phyloP scores from a whole-genome alignment of 106 monocot species.

The Xerophyta viscosa region DNA sequence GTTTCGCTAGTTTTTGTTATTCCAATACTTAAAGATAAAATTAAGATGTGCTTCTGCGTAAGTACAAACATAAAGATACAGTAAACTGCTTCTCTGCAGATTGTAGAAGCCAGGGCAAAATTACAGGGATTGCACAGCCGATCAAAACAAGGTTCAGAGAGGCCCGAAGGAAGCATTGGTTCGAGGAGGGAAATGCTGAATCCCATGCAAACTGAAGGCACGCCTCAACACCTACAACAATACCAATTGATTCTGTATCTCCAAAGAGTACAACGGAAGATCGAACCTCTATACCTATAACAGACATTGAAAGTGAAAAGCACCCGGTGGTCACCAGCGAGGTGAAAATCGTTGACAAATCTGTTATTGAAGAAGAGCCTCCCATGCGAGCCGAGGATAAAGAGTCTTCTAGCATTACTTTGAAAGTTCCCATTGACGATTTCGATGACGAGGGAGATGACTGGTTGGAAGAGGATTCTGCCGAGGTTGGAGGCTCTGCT shows the following conservation, averaged over 20 bases:
- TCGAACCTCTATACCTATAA: background rate
- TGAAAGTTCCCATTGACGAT: slow-evolving; percentile 2
- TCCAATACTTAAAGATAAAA: too few relatives aligned
- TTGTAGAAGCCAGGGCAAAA: slow-evolving; percentile 9
- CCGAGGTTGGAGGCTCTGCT: slow-evolving; percentile 5
- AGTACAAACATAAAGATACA: too few relatives aligned
- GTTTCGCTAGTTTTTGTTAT: too few relatives aligned
- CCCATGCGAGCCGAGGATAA: background rate
- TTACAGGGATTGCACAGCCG: slow-evolving; percentile 4
- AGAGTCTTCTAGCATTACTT: background rate
- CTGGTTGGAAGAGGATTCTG: slow-evolving; percentile 44
- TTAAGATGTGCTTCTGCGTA: too few relatives aligned
- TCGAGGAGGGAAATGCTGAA: slow-evolving; percentile 12
- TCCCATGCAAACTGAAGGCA: background rate
- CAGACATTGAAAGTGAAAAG: slow-evolving; percentile 18
- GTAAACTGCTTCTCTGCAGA: slow-evolving; percentile 3
- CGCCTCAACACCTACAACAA: background rate
- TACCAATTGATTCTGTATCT: background rate
- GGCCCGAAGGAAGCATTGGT: background rate
- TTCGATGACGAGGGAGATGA: slow-evolving; percentile 36
- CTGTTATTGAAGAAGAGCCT: slow-evolving; percentile 19
- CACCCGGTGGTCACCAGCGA: slow-evolving; percentile 8
- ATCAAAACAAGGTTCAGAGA: background rate
- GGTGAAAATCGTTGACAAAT: slow-evolving; percentile 16
- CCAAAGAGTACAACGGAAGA: slow-evolving; percentile 4